Conservation (phyloP, 164 flowering plant genomes). For the Nelumbo lutea region DNA sequence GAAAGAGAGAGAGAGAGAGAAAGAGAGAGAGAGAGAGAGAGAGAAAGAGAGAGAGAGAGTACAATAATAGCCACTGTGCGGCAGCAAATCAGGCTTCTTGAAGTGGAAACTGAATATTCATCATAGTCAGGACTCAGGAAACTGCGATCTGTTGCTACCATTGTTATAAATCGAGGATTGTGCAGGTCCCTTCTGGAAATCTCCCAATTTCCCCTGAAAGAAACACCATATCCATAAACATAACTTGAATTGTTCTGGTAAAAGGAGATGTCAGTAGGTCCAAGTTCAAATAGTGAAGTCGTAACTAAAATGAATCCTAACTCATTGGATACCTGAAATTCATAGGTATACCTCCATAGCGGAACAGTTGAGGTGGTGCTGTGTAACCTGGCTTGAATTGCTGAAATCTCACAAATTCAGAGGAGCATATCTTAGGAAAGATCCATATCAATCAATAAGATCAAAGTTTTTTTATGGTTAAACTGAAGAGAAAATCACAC, state of each 20-base stretch:
- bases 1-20: too few relatives aligned
- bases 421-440: background rate
- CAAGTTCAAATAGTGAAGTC: background rate
- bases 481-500: background rate
- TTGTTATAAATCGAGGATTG: constrained; percentile 36
- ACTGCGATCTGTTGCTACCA: constrained; percentile 41
- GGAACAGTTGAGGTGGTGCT: constrained; percentile 57
- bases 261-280: background rate
- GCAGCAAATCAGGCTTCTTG: constrained; percentile 59
- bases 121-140: constrained; percentile 44
- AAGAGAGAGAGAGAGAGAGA: constrained; percentile 19
- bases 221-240: constrained; percentile 1
- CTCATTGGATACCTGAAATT: constrained; percentile 54
- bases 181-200: constrained; percentile 44
- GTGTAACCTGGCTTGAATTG: constrained; percentile 65
- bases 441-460: background rate
- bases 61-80: constrained; percentile 72
- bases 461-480: too few relatives aligned
- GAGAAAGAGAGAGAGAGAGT: constrained; percentile 10
- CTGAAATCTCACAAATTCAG: constrained; percentile 26
- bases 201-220: constrained; percentile 72
- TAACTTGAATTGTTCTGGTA: background rate
- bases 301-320: background rate
- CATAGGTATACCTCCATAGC: constrained; percentile 53
- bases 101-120: constrained; percentile 32